A percentile compares a stretch with the other conserved stretches of the same genome.
These are phyloP conservation scores for Aspergillus nanangensis DNA, from an alignment of 495 filamentous ascomycete genomes.

Conservation along the genomic window DNA sequence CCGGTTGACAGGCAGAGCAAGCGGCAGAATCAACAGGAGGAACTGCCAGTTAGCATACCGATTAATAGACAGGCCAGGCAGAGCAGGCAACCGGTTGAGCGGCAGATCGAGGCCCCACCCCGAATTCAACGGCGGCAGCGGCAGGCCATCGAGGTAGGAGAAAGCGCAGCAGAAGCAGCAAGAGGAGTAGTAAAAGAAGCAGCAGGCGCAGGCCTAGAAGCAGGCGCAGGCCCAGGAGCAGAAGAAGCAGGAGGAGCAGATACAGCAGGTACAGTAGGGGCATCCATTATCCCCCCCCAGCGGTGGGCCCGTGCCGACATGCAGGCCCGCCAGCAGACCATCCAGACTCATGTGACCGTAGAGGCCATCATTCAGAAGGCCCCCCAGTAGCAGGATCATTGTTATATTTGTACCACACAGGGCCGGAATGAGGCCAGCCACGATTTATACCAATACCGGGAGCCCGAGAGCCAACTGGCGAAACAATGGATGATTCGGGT, in stretches of 20 bases:
- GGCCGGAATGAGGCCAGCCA: not conserved
- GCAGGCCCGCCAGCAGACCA: not conserved
- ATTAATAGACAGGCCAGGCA: too few species aligned
- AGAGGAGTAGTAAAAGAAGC: not conserved
- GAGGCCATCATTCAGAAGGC: not conserved
- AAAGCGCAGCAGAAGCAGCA: not conserved
- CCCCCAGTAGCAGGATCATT: not conserved
- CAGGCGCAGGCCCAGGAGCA: not conserved
- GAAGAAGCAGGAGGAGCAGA: not conserved
- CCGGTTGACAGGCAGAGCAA: not conserved
- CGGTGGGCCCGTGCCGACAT: not conserved
- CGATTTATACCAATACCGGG: not conserved
- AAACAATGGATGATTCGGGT: not conserved
- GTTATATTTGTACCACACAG: not conserved
- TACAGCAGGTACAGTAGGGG: too few species aligned
- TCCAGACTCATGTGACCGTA: not conserved
- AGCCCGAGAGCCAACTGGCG: not conserved
- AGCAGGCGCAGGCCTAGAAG: not conserved
- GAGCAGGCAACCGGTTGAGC: not conserved
- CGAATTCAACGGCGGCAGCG: not conserved
- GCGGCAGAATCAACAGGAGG: not conserved
- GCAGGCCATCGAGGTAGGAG: not conserved
- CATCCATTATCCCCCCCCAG: not conserved
- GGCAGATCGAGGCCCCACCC: not conserved
- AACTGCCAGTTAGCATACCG: not conserved